Evolutionary conservation across 1,284 basidiomycete species (phyloP).

Genomic region (Phellinidium pouzarii): DNA sequence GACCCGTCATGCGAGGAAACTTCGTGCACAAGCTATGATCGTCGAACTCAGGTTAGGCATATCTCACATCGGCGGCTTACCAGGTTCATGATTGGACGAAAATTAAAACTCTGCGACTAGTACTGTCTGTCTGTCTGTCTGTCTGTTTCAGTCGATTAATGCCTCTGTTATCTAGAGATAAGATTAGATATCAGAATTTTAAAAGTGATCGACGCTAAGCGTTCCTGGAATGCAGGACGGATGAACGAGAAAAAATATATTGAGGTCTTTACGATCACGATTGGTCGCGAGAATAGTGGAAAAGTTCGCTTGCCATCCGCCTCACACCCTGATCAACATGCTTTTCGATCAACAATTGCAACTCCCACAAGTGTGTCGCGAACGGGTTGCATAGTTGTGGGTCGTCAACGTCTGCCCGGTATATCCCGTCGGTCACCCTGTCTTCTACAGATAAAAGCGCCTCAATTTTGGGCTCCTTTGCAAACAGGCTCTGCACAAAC

Average conservation of each 20-base stretch:
- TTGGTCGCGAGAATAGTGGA: constrained; percentile 13
- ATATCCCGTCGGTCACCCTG: constrained; percentile 72
- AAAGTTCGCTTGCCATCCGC: constrained; percentile 8
- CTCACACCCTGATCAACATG: constrained; percentile 51
- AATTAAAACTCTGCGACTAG: too few relatives aligned
- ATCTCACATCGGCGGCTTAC: too few relatives aligned
- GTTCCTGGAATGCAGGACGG: constrained; percentile 7
- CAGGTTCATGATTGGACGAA: too few relatives aligned
- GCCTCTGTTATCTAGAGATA: constrained; percentile 8
- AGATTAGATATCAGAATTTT: background rate
- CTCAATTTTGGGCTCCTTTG: constrained; percentile 75
- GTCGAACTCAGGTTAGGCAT: too few relatives aligned
- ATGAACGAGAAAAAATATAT: background rate
- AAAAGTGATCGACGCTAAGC: constrained; percentile 8
- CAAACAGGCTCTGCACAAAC: constrained; percentile 68
- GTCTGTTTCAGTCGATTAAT: too few relatives aligned
- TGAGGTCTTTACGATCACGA: background rate
- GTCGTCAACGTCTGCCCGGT: constrained; percentile 79
- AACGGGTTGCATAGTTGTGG: constrained; percentile 76
- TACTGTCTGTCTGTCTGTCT: too few relatives aligned
- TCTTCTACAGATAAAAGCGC: constrained; percentile 85
- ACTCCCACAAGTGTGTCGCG: constrained; percentile 66
- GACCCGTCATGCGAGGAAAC: too few relatives aligned
- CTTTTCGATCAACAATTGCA: constrained; percentile 46
- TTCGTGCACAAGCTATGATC: too few relatives aligned